These are phyloP conservation scores for Cardiospermum halicacabum DNA, from an alignment of 345 rosid genomes.

Conservation along the genomic window DNA sequence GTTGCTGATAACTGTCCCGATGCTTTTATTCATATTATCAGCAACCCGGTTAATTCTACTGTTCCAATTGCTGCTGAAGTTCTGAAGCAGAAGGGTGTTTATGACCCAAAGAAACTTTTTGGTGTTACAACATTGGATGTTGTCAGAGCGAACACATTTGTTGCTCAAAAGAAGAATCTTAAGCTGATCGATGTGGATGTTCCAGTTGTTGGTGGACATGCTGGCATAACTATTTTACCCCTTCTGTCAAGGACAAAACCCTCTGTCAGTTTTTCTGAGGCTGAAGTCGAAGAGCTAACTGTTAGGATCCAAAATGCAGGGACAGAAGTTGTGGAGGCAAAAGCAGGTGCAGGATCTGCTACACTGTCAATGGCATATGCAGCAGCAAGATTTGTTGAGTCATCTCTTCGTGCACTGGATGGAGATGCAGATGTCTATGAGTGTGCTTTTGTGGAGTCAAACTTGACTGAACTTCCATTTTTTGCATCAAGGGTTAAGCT, in stretches of 20 bases:
- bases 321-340: slow-evolving; percentile 94
- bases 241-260: slow-evolving; percentile 80
- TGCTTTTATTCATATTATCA: slow-evolving; percentile 85
- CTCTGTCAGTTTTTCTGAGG: slow-evolving; percentile 60
- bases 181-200: slow-evolving; percentile 91
- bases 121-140: slow-evolving; percentile 94
- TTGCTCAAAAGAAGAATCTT: slow-evolving; percentile 80
- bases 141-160: slow-evolving; percentile 89
- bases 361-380: slow-evolving; percentile 98
- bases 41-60: slow-evolving; percentile 93
- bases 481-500: slow-evolving; percentile 86
- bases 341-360: slow-evolving; percentile 97
- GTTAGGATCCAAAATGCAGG: slow-evolving; percentile 93
- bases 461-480: slow-evolving; percentile 72
- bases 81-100: slow-evolving; percentile 78
- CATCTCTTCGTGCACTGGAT: slow-evolving; percentile 90
- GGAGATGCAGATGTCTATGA: slow-evolving; percentile 88
- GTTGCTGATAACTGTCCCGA: slow-evolving; percentile 88
- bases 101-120: slow-evolving; percentile 85
- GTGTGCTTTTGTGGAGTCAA: slow-evolving; percentile 77
- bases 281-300: slow-evolving; percentile 67
- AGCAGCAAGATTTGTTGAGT: slow-evolving; percentile 92
- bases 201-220: slow-evolving; percentile 95
- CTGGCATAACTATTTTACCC: slow-evolving; percentile 88
- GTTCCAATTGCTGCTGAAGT: slow-evolving; percentile 93